Percentiles rank a stretch among this genome's conserved stretches.
phyloP scores from a whole-genome alignment of 331 rosid genomes.

The Malus hybrid region DNA sequence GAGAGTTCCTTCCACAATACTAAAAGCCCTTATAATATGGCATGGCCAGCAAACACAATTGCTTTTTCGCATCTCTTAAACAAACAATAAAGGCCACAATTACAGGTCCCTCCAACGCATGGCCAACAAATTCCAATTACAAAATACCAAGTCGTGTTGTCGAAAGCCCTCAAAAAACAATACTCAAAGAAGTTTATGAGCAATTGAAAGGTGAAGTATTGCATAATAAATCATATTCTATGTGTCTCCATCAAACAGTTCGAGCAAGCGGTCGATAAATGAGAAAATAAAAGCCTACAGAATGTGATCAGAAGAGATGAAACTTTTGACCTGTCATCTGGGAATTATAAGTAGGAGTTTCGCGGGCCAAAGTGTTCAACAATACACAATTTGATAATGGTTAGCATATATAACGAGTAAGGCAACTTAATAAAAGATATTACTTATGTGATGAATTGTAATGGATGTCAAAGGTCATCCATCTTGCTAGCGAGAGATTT shows the following conservation, averaged over 20 bases:
- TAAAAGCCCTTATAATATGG: not conserved
- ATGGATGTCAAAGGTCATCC: not conserved
- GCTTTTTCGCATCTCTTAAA: not conserved
- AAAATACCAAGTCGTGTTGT: not conserved
- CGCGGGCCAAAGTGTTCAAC: not conserved
- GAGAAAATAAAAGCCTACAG: not conserved
- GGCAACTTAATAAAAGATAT: not conserved
- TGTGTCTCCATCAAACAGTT: not conserved
- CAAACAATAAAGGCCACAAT: not conserved
- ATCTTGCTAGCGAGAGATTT: not conserved
- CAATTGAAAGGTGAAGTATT: not conserved
- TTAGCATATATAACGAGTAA: not conserved
- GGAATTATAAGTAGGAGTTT: not conserved
- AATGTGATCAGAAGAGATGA: not conserved
- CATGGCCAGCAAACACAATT: not conserved
- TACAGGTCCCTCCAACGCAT: not conserved
- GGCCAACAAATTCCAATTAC: not conserved
- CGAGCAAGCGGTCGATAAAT: not conserved
- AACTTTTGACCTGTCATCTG: not conserved
- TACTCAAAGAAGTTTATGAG: not conserved
- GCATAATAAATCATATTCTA: not conserved
- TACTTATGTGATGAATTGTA: not conserved
- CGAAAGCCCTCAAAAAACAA: not conserved
- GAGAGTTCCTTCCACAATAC: not conserved
- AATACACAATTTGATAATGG: not conserved